These are phyloP conservation scores for Erodium maritimum DNA, from an alignment of 345 rosid genomes.

Conservation along the genomic window DNA sequence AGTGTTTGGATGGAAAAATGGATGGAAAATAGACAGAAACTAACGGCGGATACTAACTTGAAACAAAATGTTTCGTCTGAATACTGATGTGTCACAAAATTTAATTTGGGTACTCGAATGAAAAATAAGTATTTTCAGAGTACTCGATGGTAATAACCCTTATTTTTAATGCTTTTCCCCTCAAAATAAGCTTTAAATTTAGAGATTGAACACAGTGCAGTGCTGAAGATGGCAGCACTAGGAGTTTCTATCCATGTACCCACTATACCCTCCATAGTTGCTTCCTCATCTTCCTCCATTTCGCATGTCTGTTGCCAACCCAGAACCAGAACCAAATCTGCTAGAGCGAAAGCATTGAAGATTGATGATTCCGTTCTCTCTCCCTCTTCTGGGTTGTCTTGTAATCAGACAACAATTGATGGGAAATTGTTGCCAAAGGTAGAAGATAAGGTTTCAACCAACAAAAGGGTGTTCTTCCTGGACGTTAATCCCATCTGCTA, in stretches of 20 bases:
- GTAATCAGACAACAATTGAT: background rate
- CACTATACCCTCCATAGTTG: background rate
- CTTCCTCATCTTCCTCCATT: background rate
- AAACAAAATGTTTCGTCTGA: too few species aligned
- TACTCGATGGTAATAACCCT: too few species aligned
- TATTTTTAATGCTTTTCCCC: too few species aligned
- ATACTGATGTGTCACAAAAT: too few species aligned
- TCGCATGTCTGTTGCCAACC: background rate
- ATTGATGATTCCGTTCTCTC: background rate
- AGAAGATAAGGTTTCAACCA: constrained; percentile 10
- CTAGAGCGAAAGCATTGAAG: background rate
- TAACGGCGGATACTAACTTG: too few species aligned
- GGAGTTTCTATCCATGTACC: constrained; percentile 4
- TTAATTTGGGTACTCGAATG: too few species aligned
- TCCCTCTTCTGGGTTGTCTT: background rate
- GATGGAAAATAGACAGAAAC: too few species aligned
- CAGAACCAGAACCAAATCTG: background rate
- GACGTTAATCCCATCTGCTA: constrained; percentile 87
- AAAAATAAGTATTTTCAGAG: too few species aligned
- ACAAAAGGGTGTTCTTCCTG: constrained; percentile 75
- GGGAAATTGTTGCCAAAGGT: background rate
- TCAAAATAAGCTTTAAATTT: too few species aligned
- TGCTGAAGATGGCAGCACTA: constrained; percentile 16
- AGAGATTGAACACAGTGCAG: too few species aligned
- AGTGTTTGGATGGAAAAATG: too few species aligned